Base-by-base conservation (phyloP, 352 stramenopile species). In the Pilasporangium apinafurcum region DNA sequence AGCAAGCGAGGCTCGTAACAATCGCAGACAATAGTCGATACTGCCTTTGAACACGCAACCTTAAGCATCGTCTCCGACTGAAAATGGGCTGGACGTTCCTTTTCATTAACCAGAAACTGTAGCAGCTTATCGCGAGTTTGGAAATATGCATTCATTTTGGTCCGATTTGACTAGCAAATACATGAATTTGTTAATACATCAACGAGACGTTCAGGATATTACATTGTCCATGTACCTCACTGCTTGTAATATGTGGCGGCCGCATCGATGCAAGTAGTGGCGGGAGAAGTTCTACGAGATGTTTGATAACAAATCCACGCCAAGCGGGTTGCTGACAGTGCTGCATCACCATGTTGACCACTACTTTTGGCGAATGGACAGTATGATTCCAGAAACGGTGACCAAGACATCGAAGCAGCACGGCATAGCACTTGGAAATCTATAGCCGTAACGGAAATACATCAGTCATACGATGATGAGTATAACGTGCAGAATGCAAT, bases 361-460 rank as follows among this genome's bases (percentile, higher is more conserved):
- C 81, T 12, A 67, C 49, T 44, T 77, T 65, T 0, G 78, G 62
- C 0, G 79, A 72, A 20, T 89, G 66, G n/a, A 81, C 71, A 5
- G 77, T 84, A 51, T 92, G 72, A 27, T 82, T 81, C 83, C 83
- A 95, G 53, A 92, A 92, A 1, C 76, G 81, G 52, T 91, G 71
- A 0, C 70, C 73, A 35, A 95, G 60, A 32, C 78, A 90, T 24
- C 63, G 58, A 21, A 95, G 39, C 25, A 95, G 60, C 45, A 82
- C 78, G 9, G 59, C 52, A 30, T 91, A 92, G 55, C 80, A 95
- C 26, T 90, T 88, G 40, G 59, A 72, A 26, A 95, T 82, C 82
- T 94, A 34, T 9, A 48, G 24, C 14, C 14, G n/a, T n/a, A n/a
- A n/a, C n/a, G 34, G 8, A 10, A 35, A 5, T 3, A 42, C 36